A percentile compares a stretch with the other conserved stretches of the same genome.
These are phyloP conservation scores for Rhizoctonia solani DNA, from an alignment of 1,284 basidiomycete genomes.

Conservation along the genomic window DNA sequence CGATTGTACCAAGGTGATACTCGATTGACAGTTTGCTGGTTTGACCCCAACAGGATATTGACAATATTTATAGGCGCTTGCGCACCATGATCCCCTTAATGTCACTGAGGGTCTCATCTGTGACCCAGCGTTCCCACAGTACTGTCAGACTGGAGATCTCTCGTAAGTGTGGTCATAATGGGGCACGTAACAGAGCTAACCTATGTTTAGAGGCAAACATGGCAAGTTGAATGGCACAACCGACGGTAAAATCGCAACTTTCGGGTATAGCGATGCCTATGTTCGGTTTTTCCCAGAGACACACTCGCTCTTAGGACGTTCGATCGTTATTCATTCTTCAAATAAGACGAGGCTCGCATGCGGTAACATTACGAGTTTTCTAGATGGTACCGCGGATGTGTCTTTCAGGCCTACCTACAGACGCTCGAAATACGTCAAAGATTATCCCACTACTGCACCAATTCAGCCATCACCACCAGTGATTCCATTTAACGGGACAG, in stretches of 20 bases:
- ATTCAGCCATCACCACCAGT: slow-evolving; percentile 6
- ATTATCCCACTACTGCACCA: slow-evolving; percentile 32
- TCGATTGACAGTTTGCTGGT: not conserved
- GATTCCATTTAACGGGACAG: slow-evolving; percentile 15
- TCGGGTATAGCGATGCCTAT: slow-evolving; percentile 39
- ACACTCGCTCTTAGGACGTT: slow-evolving; percentile 42
- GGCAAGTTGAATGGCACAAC: slow-evolving; percentile 40
- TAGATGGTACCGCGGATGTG: slow-evolving; percentile 41
- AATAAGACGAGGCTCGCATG: slow-evolving; percentile 41
- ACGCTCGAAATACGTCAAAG: slow-evolving; percentile 35
- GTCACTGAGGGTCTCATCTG: slow-evolving; percentile 40
- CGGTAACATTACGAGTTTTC: slow-evolving; percentile 42
- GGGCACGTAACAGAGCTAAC: not conserved
- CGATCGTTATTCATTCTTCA: slow-evolving; percentile 41
- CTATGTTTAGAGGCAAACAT: slow-evolving; percentile 40
- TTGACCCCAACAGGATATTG: not conserved
- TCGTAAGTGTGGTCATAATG: slow-evolving; percentile 1
- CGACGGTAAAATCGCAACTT: slow-evolving; percentile 29
- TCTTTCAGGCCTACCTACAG: slow-evolving; percentile 34
- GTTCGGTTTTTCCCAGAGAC: slow-evolving; percentile 42
- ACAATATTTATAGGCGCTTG: slow-evolving; percentile 37
- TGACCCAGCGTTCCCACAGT: slow-evolving; percentile 40
- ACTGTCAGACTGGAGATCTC: slow-evolving; percentile 43
- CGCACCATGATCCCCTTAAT: slow-evolving; percentile 40
- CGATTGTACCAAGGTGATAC: slow-evolving; percentile 37